phyloP scores from a whole-genome alignment of 371 early-diverging fungal genomes.

The Umbelopsis sp. region DNA sequence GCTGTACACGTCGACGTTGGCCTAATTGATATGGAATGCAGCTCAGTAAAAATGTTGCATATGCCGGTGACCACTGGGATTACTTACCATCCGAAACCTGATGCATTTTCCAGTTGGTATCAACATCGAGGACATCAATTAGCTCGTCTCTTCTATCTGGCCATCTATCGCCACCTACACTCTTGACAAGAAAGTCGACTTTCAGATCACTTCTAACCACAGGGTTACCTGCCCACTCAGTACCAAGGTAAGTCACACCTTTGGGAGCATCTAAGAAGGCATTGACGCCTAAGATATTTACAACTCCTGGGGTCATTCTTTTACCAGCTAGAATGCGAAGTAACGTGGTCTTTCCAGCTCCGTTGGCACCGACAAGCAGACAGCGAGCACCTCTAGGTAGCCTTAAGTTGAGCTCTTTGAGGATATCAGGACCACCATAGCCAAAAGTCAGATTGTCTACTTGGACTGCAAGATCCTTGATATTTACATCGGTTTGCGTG shows the following conservation, averaged over 20 bases:
- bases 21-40: slow-evolving; percentile 17
- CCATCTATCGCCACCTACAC: slow-evolving; percentile 69
- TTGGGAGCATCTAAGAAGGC: slow-evolving; percentile 70
- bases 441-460: slow-evolving; percentile 54
- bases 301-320: slow-evolving; percentile 61
- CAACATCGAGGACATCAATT: slow-evolving; percentile 71
- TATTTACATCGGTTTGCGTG: not conserved
- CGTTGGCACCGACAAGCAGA: slow-evolving; percentile 67
- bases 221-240: slow-evolving; percentile 77
- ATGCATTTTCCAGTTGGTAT: slow-evolving; percentile 76
- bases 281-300: slow-evolving; percentile 61
- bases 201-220: slow-evolving; percentile 64
- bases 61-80: not conserved
- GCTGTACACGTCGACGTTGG: slow-evolving; percentile 70
- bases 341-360: slow-evolving; percentile 72
- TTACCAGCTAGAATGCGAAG: slow-evolving; percentile 72
- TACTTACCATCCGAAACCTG: slow-evolving; percentile 68
- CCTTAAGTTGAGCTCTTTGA: slow-evolving; percentile 54
- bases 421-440: slow-evolving; percentile 66
- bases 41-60: not conserved
- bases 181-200: slow-evolving; percentile 69
- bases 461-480: slow-evolving; percentile 25
- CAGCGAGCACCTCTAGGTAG: slow-evolving; percentile 62
- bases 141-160: slow-evolving; percentile 65
- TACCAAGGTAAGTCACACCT: slow-evolving; percentile 80